Base-by-base conservation (phyloP, 1,284 basidiomycete species). In the Ustilago vetiveriae region DNA sequence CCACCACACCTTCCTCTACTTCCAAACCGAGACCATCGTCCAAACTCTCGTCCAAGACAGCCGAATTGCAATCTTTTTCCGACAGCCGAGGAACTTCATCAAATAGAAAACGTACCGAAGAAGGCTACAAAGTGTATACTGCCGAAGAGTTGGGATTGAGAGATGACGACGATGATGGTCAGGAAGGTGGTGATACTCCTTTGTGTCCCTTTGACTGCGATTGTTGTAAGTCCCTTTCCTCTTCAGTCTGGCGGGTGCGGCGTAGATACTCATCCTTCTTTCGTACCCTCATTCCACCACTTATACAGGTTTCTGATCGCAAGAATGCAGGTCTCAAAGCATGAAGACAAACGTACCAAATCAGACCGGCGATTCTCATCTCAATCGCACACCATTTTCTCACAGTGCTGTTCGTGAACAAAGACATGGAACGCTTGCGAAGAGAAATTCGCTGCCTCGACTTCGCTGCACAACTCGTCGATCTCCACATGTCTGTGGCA, bases 141-240 rank as follows among this genome's bases (percentile, higher is more conserved):
- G 38, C 23, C 3, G 32, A 35, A 17, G 67, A 70, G 16, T 38
- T 70, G 0, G 24, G 33, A 6, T 6, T 70, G 4, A 49, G 49
- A 5, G 13, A 62, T 3, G 54, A 54, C 3, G 47, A 13, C 27
- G n/a, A n/a, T n/a, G n/a, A n/a, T n/a, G n/a, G n/a, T n/a, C n/a
- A 41, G 8, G 17, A 64, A 5, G 66, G 66, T 4, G 55, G 43
- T 3, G 52, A 56, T 27, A 65, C 60, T 3, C 32, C 32, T 0
- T 22, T 49, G 5, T 70, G 67, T 32, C 67, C 67, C 4, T 70
- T 70, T 17, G 67, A 70, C 42, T 70, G 67, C 21, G 21, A 64
- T 17, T 70, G 67, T 41, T 70, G 67, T 49, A 51, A 24, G 51
- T 54, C 21, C 11, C 2, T 14, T n/a, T 2, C 19, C 8, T 27